Percentiles rank a stretch among this genome's conserved stretches.
phyloP scores from a whole-genome alignment of 768 basidiomycete species.

The Rhizopogon sp. region DNA sequence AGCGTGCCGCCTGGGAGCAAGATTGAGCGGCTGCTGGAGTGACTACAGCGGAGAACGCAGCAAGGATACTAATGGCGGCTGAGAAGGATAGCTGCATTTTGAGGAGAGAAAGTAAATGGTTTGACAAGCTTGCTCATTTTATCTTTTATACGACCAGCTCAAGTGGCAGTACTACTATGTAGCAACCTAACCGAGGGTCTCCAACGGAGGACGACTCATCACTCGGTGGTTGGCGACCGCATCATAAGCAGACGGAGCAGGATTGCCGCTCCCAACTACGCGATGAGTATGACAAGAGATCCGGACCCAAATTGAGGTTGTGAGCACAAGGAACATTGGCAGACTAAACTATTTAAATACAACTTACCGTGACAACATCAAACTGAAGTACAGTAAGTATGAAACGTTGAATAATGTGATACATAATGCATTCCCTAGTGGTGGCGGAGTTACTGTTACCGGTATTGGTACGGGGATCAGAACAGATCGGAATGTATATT shows the following conservation, averaged over 20 bases:
- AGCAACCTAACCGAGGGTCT: background rate
- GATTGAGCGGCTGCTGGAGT: constrained; percentile 15
- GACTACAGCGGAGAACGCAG: constrained; percentile 11
- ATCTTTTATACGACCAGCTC: background rate
- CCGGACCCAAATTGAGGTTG: background rate
- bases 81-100: constrained; percentile 15
- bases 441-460: too few species aligned
- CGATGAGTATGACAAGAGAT: background rate
- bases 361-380: background rate
- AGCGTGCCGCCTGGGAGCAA: constrained; percentile 18
- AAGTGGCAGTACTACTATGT: background rate
- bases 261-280: background rate
- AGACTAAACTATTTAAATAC: too few species aligned
- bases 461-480: too few species aligned
- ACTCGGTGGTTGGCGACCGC: background rate
- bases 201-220: background rate
- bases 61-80: constrained; percentile 3
- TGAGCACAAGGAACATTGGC: background rate
- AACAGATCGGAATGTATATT: too few species aligned
- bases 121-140: background rate
- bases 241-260: background rate
- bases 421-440: background rate
- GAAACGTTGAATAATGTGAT: background rate
- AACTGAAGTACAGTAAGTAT: too few species aligned
- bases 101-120: background rate